A percentile compares a stretch with the other conserved stretches of the same genome.
Evolutionary conservation across 768 basidiomycete genomes (phyloP).

Genomic region (Fibroporia radiculosa): DNA sequence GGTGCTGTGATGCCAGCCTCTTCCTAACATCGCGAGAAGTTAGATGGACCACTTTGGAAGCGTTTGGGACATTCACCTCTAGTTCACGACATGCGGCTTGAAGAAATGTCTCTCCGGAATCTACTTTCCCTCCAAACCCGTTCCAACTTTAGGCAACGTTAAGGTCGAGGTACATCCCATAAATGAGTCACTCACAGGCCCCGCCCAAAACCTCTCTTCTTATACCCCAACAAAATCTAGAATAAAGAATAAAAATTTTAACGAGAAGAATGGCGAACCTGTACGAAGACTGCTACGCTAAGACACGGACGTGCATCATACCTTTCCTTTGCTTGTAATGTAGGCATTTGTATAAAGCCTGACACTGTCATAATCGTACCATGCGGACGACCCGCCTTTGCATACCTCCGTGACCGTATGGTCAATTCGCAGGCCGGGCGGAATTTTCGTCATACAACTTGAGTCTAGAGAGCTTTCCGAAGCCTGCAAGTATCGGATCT

Average conservation of each 20-base stretch:
- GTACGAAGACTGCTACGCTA: not conserved
- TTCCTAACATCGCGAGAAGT: constrained; percentile 48
- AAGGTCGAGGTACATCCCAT: not conserved
- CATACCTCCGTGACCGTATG: too few species aligned
- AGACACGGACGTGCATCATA: constrained; percentile 1
- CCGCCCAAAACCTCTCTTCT: constrained; percentile 72
- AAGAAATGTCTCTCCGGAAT: constrained; percentile 56
- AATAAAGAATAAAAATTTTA: constrained; percentile 22
- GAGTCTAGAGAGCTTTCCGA: not conserved
- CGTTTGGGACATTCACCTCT: constrained; percentile 30
- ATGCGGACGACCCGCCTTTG: constrained; percentile 21
- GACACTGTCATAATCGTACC: constrained; percentile 36
- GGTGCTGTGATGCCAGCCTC: constrained; percentile 70
- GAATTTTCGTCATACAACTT: too few species aligned
- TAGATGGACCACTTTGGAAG: not conserved
- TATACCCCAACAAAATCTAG: constrained; percentile 69
- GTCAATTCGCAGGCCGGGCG: too few species aligned
- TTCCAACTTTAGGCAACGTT: constrained; percentile 50
- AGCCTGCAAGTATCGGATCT: not conserved
- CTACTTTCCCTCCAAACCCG: constrained; percentile 87
- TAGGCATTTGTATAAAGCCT: constrained; percentile 68
- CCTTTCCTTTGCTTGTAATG: constrained; percentile 38
- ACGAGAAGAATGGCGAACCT: too few species aligned
- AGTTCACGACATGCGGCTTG: constrained; percentile 76
- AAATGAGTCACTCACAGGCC: constrained; percentile 37